phyloP scores from a whole-genome alignment of 768 basidiomycete species.

The Leccinum longicurvipes region DNA sequence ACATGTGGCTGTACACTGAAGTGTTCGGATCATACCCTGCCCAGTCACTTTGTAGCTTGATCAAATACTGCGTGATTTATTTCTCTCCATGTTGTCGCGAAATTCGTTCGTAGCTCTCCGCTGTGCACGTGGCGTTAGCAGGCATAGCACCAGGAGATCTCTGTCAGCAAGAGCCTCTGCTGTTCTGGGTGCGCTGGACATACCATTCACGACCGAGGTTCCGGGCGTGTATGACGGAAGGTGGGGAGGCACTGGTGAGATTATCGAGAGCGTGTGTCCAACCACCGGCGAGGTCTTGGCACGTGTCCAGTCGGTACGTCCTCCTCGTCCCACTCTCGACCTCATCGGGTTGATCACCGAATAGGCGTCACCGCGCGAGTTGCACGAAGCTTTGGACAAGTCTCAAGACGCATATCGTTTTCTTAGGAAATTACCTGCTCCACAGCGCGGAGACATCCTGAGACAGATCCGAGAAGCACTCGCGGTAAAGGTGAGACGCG shows the following conservation, averaged over 20 bases:
- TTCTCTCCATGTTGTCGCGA: conserved; percentile 24
- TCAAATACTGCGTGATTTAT: neutral
- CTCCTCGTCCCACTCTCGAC: neutral
- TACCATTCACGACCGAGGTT: conserved; percentile 53
- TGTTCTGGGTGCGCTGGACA: conserved; percentile 62
- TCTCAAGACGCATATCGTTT: conserved; percentile 68
- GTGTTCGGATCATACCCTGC: conserved; percentile 7
- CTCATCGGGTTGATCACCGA: conserved; percentile 11
- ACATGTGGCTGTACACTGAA: conserved; percentile 20
- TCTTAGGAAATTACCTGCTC: conserved; percentile 80
- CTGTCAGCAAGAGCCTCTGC: conserved; percentile 70
- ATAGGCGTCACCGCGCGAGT: conserved; percentile 70
- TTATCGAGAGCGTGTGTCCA: conserved; percentile 72
- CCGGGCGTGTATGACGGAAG: conserved; percentile 79
- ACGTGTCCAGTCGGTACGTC: conserved; percentile 62
- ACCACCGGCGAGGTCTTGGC: conserved; percentile 86
- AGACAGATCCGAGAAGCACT: conserved; percentile 85
- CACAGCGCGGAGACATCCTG: conserved; percentile 83
- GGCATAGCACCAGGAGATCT: neutral
- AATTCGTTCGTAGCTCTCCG: conserved; percentile 10
- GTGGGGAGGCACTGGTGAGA: conserved; percentile 74
- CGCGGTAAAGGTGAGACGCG: conserved; percentile 58
- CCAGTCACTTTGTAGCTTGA: neutral
- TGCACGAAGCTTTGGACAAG: conserved; percentile 63
- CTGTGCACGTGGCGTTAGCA: conserved; percentile 17